These are phyloP conservation scores for Aspergillus indologenus DNA, from an alignment of 495 filamentous ascomycete species.

Conservation along the genomic window DNA sequence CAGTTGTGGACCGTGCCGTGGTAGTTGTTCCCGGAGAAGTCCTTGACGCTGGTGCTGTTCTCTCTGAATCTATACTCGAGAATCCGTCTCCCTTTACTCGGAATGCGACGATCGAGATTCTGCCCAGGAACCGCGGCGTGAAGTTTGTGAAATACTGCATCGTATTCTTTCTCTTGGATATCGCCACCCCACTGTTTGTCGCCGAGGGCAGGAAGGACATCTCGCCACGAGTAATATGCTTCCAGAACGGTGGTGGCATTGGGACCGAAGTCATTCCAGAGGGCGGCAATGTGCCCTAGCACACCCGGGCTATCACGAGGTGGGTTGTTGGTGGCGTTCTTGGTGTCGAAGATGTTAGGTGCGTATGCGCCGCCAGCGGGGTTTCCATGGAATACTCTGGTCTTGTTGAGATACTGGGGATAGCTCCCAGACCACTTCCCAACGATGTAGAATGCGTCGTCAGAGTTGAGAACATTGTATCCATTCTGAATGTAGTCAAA, in stretches of 20 bases:
- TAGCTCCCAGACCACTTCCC: constrained; percentile 47
- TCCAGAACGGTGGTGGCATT: constrained; percentile 46
- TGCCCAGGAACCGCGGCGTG: constrained; percentile 41
- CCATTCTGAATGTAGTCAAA: constrained; percentile 48
- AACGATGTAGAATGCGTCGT: constrained; percentile 50
- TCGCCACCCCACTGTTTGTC: constrained; percentile 57
- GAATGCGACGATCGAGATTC: constrained; percentile 44
- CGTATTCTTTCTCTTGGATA: constrained; percentile 38
- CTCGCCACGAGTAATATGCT: constrained; percentile 48
- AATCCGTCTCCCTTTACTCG: constrained; percentile 36
- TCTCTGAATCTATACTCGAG: constrained; percentile 35
- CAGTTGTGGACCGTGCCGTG: constrained; percentile 34
- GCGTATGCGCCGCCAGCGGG: constrained; percentile 37
- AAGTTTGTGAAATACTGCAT: constrained; percentile 33
- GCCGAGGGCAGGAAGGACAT: constrained; percentile 46
- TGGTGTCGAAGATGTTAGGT: constrained; percentile 46
- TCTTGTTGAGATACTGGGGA: constrained; percentile 38
- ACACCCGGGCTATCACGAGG: constrained; percentile 34
- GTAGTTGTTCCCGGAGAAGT: constrained; percentile 47
- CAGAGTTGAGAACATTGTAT: constrained; percentile 51
- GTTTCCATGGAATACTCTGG: constrained; percentile 41
- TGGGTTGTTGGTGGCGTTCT: constrained; percentile 44
- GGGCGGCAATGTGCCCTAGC: constrained; percentile 41
- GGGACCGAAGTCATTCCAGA: constrained; percentile 53
- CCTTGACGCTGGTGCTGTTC: constrained; percentile 18